Percentiles rank a stretch among this genome's conserved stretches.
phyloP scores from a whole-genome alignment of 371 early-diverging fungal genomes.

The Choanephora cucurbitarum region DNA sequence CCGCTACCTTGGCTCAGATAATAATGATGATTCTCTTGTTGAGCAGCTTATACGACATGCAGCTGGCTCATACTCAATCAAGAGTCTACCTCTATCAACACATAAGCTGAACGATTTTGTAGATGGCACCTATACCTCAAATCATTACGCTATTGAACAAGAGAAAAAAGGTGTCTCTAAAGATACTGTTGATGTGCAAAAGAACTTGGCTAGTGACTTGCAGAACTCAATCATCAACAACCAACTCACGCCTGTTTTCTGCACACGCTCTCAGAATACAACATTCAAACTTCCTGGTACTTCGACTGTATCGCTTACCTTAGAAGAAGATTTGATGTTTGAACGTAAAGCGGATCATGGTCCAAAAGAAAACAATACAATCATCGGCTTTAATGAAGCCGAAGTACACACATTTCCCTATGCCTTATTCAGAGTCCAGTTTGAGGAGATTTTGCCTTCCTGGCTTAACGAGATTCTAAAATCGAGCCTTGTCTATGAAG shows the following conservation, averaged over 20 bases:
- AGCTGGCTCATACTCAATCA: conserved; percentile 38
- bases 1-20: conserved; percentile 83
- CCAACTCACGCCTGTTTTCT: conserved; percentile 82
- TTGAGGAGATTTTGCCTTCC: conserved; percentile 89
- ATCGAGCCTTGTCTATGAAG: conserved; percentile 91
- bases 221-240: conserved; percentile 78
- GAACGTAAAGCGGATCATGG: conserved; percentile 88
- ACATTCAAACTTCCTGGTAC: conserved; percentile 99
- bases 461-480: conserved; percentile 95
- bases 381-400: no score
- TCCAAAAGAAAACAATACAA: background rate
- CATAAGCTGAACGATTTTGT: conserved; percentile 87
- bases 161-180: conserved; percentile 72
- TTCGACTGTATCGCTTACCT: conserved; percentile 91
- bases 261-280: conserved; percentile 97
- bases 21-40: conserved; percentile 76
- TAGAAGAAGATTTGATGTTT: conserved; percentile 98
- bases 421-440: conserved; percentile 74
- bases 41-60: conserved; percentile 99
- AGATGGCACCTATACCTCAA: conserved; percentile 78
- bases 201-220: conserved; percentile 50
- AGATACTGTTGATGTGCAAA: conserved; percentile 71
- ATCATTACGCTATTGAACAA: conserved; percentile 75
- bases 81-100: conserved; percentile 92
- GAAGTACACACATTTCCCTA: conserved; percentile 31